These are phyloP conservation scores for Trichothecium sympodiale DNA, from an alignment of 2,329 filamentous ascomycete species.

Conservation along the genomic window DNA sequence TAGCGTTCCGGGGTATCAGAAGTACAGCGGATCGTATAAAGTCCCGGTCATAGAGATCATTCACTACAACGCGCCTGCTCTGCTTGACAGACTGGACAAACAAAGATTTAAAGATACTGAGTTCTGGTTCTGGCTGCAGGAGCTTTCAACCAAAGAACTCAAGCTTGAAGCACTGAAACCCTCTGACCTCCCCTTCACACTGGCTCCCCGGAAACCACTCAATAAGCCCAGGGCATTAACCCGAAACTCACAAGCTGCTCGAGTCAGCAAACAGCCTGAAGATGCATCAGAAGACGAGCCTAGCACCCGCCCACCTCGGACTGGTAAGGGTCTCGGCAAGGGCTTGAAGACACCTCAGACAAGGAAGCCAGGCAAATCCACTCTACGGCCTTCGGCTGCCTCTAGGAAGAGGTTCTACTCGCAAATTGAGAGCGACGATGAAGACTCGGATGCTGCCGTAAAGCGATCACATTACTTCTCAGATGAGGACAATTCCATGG, in stretches of 20 bases:
- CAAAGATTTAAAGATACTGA: slow-evolving; percentile 20
- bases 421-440: slow-evolving; percentile 26
- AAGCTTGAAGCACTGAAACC: slow-evolving; percentile 14
- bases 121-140: slow-evolving; percentile 22
- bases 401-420: slow-evolving; percentile 33
- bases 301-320: slow-evolving; percentile 10
- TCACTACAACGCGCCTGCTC: slow-evolving; percentile 29
- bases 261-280: background rate
- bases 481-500: slow-evolving; percentile 19
- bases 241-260: too few species aligned
- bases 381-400: slow-evolving; percentile 27
- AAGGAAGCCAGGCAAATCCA: slow-evolving; percentile 30
- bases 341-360: slow-evolving; percentile 12
- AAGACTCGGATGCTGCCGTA: slow-evolving; percentile 20
- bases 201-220: slow-evolving; percentile 11
- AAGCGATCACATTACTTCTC: slow-evolving; percentile 24
- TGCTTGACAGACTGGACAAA: slow-evolving; percentile 23
- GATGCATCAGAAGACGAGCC: slow-evolving; percentile 8
- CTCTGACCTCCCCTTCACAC: slow-evolving; percentile 16
- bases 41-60: slow-evolving; percentile 30
- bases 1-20: slow-evolving; percentile 14
- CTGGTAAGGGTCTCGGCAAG: slow-evolving; percentile 16
- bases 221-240: too few species aligned
- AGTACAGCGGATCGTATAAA: slow-evolving; percentile 22
- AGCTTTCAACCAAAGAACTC: slow-evolving; percentile 15